A percentile compares a stretch with the other conserved stretches of the same genome.
These are phyloP conservation scores for Pezicula neosporulosa DNA, from an alignment of 2,329 filamentous ascomycete genomes.

Conservation along the genomic window DNA sequence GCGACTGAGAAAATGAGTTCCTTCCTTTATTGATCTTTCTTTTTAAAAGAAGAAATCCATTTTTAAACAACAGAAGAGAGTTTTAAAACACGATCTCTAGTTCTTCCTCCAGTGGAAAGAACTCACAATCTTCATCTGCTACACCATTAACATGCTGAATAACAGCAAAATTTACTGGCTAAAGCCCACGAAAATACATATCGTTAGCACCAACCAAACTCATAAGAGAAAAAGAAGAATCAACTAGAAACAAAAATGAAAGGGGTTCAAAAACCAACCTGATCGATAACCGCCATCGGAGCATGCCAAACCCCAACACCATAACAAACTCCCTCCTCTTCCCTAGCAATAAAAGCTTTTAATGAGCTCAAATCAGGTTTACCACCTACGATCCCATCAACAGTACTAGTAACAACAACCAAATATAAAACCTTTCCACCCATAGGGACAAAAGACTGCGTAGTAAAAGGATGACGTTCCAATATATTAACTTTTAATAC, in stretches of 20 bases:
- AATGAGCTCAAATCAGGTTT: conserved; percentile 69
- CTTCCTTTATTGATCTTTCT: too few relatives aligned
- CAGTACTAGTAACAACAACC: conserved; percentile 69
- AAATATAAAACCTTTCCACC: conserved; percentile 60
- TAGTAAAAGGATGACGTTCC: conserved; percentile 86
- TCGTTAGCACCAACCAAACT: background rate
- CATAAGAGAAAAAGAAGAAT: background rate
- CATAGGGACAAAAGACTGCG: conserved; percentile 83
- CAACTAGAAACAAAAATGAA: conserved; percentile 38
- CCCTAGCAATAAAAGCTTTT: conserved; percentile 72
- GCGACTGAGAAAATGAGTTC: too few relatives aligned
- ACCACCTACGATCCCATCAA: conserved; percentile 41
- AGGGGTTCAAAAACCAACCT: conserved; percentile 66
- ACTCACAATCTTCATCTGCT: conserved; percentile 5
- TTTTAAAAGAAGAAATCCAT: too few relatives aligned
- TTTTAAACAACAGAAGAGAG: too few relatives aligned
- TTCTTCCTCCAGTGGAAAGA: background rate
- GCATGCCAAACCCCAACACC: conserved; percentile 88
- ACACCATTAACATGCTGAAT: conserved; percentile 5
- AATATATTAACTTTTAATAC: conserved; percentile 65
- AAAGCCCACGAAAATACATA: background rate
- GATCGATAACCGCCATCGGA: conserved; percentile 82
- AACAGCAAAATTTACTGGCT: conserved; percentile 2
- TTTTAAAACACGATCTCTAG: background rate
- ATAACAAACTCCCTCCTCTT: conserved; percentile 84